These are phyloP conservation scores for Teunomyces tritomae DNA, from an alignment of 805 yeast genomes.

Conservation along the genomic window DNA sequence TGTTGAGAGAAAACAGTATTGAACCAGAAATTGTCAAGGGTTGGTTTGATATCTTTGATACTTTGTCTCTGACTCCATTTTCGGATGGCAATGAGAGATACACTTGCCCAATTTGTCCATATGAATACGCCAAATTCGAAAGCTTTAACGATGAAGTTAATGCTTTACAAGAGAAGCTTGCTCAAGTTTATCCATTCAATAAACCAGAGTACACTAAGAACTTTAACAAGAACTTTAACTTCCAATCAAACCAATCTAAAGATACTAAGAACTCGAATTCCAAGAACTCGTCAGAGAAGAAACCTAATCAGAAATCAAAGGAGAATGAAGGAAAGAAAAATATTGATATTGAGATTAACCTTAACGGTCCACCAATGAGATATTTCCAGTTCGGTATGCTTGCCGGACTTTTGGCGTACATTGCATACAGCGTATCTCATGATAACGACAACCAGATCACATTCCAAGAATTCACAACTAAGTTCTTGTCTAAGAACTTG, in stretches of 20 bases:
- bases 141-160: conserved; percentile 11
- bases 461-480: conserved; percentile 85
- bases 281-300: conserved; percentile 7
- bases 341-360: conserved; percentile 23
- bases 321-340: conserved; percentile 10
- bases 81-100: conserved; percentile 16
- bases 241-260: conserved; percentile 4
- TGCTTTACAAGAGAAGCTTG: conserved; percentile 7
- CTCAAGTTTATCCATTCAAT: neutral
- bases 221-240: conserved; percentile 1
- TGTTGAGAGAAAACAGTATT: conserved; percentile 14
- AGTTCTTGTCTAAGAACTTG: conserved; percentile 70
- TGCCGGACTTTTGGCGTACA: conserved; percentile 25
- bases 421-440: conserved; percentile 17
- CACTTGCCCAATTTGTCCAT: conserved; percentile 28
- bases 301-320: conserved; percentile 7
- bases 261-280: conserved; percentile 2
- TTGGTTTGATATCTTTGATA: conserved; percentile 32
- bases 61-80: conserved; percentile 25
- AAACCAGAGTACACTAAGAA: neutral
- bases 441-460: conserved; percentile 55
- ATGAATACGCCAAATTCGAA: conserved; percentile 20
- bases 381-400: conserved; percentile 32
- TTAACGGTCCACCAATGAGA: conserved; percentile 21
- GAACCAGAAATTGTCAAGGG: conserved; percentile 13